Evolutionary conservation across 768 basidiomycete species (phyloP), one percentile per base, ranked within the genome.

Genomic region (Ramaria sp.): DNA sequence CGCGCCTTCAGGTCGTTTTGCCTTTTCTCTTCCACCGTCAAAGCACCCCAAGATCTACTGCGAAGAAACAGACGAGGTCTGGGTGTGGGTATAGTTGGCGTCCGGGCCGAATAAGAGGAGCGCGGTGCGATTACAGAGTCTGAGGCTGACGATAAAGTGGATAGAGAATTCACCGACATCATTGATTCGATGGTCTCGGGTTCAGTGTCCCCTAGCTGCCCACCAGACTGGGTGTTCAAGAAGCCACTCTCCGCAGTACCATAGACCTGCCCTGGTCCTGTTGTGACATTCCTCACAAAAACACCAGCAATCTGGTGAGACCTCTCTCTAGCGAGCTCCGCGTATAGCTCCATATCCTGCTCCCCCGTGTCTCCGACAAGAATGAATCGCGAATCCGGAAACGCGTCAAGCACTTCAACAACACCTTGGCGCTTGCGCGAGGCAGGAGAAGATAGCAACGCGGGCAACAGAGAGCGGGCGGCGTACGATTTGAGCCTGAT

Each of bases 281-380:
- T 68, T 25, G 70, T 70, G 13, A 83, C 87, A 61, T 95, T 88
- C 20, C 95, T 78, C 41, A 98, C 81, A 68, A 90, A 89, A 34
- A 97, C 79, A 3, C 74, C 90, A 3, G 83, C 69, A 36, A 98
- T 75, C 62, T 88, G 87, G 3, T 70, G 59, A 0, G 85, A 80
- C 10, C 81, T 72, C 54, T 88, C 82, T 16, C 70, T 66, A 0
- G 95, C 91, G 16, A 95, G 64, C 3, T 80, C 73, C 13, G 83
- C 73, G 65, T 97, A 98, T 1, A 98, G 73, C 66, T 98, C 93
- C 42, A 98, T 69, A 67, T 98, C 95, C 60, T 96, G 94, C 64
- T 98, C 95, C 32, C 94, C 95, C 0, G 84, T 81, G 65, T 98
- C 95, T 6, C 95, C 95, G 38, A 98, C 73, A 48, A 94, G 78